A percentile compares a stretch with the other conserved stretches of the same genome.
Evolutionary conservation across 805 yeast genomes (phyloP).

Genomic region (Pichia kluyveri): DNA sequence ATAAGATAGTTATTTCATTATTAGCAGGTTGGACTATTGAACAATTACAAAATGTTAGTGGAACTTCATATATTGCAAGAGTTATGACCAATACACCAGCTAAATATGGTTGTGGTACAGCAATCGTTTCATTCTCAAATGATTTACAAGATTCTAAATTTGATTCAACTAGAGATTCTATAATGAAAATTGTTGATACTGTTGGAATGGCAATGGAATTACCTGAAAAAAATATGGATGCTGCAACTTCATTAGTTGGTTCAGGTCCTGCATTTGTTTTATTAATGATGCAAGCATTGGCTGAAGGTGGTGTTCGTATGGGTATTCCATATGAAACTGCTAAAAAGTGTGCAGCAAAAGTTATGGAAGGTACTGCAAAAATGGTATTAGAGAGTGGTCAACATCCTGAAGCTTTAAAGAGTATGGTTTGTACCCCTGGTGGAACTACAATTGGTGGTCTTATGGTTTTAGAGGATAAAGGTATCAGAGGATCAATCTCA

Average conservation of each 20-base stretch:
- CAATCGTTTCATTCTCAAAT: conserved; percentile 72
- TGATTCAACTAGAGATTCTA: conserved; percentile 35
- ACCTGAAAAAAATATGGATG: conserved; percentile 93
- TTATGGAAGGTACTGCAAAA: conserved; percentile 86
- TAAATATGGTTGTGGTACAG: conserved; percentile 86
- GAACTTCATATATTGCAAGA: conserved; percentile 59
- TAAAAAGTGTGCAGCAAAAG: conserved; percentile 82
- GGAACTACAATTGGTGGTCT: conserved; percentile 97
- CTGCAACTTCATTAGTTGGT: conserved; percentile 90
- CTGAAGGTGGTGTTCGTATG: conserved; percentile 91
- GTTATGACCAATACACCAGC: conserved; percentile 99
- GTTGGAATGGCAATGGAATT: conserved; percentile 60
- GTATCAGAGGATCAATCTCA: conserved; percentile 79
- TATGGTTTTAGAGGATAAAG: conserved; percentile 84
- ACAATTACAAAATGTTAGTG: conserved; percentile 37
- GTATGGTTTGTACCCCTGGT: conserved; percentile 92
- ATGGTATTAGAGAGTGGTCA: conserved; percentile 76
- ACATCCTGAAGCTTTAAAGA: conserved; percentile 84
- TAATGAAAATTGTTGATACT: conserved; percentile 46
- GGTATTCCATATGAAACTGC: conserved; percentile 86
- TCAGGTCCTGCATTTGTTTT: conserved; percentile 95
- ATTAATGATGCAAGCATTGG: conserved; percentile 80
- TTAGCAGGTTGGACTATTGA: conserved; percentile 89
- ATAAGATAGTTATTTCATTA: conserved; percentile 52
- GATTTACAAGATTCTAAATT: conserved; percentile 25